Conservation (phyloP, 2,329 filamentous ascomycete species). For the Calonectria pseudoturangicola region DNA sequence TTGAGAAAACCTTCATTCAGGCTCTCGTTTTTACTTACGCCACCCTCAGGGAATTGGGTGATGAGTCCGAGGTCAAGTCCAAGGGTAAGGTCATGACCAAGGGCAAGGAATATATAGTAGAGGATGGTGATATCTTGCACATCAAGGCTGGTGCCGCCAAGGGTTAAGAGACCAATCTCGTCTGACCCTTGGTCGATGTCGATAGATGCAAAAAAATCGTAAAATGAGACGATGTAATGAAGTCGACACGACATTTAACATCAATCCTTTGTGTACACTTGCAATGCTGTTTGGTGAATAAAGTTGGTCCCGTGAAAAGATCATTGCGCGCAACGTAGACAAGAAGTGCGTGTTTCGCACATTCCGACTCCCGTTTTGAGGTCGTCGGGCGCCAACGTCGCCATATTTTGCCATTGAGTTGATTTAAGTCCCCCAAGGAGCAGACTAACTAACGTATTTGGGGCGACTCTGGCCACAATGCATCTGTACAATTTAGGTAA, state of each 20-base stretch:
- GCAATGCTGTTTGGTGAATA: background rate
- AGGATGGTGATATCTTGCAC: slow-evolving; percentile 88
- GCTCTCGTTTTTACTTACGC: slow-evolving; percentile 93
- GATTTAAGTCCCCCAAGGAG: too few species aligned
- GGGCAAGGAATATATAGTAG: slow-evolving; percentile 95
- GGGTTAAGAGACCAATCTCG: slow-evolving; percentile 65
- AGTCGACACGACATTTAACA: slow-evolving; percentile 6
- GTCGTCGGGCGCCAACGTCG: too few species aligned
- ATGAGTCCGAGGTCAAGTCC: slow-evolving; percentile 91
- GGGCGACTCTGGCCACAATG: too few species aligned
- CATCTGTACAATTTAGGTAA: too few species aligned
- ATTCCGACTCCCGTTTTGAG: too few species aligned
- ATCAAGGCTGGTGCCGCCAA: slow-evolving; percentile 94
- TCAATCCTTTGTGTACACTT: background rate
- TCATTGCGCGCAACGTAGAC: too few species aligned
- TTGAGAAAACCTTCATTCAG: slow-evolving; percentile 99
- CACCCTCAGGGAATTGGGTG: slow-evolving; percentile 87
- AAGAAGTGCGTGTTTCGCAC: too few species aligned
- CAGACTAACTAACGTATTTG: too few species aligned
- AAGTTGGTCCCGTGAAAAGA: background rate
- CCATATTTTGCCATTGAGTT: too few species aligned
- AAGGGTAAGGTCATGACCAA: slow-evolving; percentile 99
- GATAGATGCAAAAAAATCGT: slow-evolving; percentile 46
- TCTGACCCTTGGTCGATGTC: slow-evolving; percentile 31
- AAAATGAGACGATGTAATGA: slow-evolving; percentile 52